Conservation (phyloP, 2,329 filamentous ascomycete species). For the Trichophyton rubrum region DNA sequence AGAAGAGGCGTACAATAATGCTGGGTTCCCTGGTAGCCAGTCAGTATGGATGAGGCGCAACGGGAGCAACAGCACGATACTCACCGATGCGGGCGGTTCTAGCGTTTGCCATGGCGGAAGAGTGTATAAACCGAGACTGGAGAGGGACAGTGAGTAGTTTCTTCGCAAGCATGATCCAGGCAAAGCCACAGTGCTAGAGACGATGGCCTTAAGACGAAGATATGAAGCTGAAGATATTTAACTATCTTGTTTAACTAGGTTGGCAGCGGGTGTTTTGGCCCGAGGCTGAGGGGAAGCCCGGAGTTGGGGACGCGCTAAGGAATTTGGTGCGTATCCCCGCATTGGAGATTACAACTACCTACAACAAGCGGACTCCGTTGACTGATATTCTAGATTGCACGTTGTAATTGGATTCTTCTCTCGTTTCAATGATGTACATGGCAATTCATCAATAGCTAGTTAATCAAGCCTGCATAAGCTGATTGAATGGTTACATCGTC, state of each 20-base stretch:
- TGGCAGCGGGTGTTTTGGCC: no score
- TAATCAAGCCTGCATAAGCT: no score
- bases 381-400: no score
- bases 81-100: not conserved
- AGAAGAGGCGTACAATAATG: constrained; percentile 31
- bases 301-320: not conserved
- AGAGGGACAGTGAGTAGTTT: not conserved
- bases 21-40: constrained; percentile 30
- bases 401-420: no score
- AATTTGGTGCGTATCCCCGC: not conserved
- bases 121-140: not conserved
- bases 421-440: no score
- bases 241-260: no score
- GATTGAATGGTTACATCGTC: no score
- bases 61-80: not conserved
- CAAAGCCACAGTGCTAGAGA: not conserved
- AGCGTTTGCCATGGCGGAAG: not conserved
- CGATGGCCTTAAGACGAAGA: not conserved
- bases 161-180: not conserved
- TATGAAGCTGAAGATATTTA: not conserved
- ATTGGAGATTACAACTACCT: no score
- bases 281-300: not conserved
- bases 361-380: no score
- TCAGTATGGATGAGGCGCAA: not conserved
- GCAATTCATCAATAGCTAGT: no score